Conservation (phyloP, 2,329 filamentous ascomycete species). For the Lizonia empirigonia region DNA sequence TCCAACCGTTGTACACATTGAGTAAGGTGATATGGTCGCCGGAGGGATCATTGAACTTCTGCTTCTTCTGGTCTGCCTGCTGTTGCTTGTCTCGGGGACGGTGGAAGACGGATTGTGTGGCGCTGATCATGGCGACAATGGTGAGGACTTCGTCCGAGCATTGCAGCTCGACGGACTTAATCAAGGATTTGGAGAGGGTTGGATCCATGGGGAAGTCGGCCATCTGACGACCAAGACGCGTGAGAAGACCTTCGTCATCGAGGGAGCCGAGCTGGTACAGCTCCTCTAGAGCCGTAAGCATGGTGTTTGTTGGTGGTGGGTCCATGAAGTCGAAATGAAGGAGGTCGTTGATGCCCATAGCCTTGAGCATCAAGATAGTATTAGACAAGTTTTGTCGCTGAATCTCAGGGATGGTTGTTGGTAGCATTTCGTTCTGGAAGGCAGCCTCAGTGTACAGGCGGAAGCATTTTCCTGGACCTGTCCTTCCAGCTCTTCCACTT, state of each 20-base stretch:
- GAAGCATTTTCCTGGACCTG: constrained; percentile 89
- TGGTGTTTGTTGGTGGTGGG: constrained; percentile 94
- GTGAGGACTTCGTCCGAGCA: constrained; percentile 94
- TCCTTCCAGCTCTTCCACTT: constrained; percentile 89
- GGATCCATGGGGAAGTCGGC: constrained; percentile 99
- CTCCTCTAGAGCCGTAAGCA: constrained; percentile 94
- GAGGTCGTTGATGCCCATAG: constrained; percentile 98
- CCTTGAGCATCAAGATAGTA: constrained; percentile 97
- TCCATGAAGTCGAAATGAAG: constrained; percentile 99
- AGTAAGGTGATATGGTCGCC: constrained; percentile 94
- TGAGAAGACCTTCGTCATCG: constrained; percentile 93
- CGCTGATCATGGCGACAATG: constrained; percentile 76
- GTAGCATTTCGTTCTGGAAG: constrained; percentile 95
- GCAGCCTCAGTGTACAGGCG: constrained; percentile 93
- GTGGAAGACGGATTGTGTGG: constrained; percentile 83
- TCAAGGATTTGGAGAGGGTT: constrained; percentile 85
- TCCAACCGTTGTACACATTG: constrained; percentile 98
- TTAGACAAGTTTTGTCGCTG: constrained; percentile 90
- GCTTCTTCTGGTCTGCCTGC: constrained; percentile 95
- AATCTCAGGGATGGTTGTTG: constrained; percentile 94
- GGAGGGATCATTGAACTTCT: constrained; percentile 94
- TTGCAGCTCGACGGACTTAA: constrained; percentile 81
- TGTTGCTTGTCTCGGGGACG: constrained; percentile 96
- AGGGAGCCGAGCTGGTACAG: constrained; percentile 89
- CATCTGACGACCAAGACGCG: constrained; percentile 92